phyloP scores from a whole-genome alignment of 202 grass and related monocot species.

The Zizania palustris region DNA sequence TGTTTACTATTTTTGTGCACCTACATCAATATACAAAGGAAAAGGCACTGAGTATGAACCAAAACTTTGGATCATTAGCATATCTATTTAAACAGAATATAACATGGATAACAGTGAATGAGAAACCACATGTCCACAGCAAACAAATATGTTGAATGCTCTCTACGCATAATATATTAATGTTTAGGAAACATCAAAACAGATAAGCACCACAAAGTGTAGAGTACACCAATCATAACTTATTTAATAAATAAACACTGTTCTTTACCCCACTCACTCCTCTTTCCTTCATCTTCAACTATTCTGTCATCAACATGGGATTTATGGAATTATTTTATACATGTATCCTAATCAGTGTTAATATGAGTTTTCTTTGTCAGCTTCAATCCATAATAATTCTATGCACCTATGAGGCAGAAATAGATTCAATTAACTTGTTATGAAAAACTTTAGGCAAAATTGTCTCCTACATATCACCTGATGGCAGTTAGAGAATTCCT shows the following conservation, averaged over 20 bases:
- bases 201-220: constrained; percentile 11
- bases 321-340: background rate
- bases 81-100: constrained; percentile 14
- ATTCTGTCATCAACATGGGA: background rate
- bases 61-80: background rate
- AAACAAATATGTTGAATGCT: background rate
- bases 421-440: background rate
- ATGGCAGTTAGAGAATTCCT: background rate
- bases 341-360: constrained; percentile 21
- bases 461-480: background rate
- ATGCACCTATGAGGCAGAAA: constrained; percentile 5
- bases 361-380: background rate
- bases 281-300: background rate
- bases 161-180: constrained; percentile 1
- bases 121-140: background rate
- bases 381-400: no score
- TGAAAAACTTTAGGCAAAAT: constrained; percentile 1
- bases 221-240: background rate
- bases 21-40: constrained; percentile 48
- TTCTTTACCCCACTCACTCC: background rate
- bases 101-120: constrained; percentile 12
- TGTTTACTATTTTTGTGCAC: constrained; percentile 89
- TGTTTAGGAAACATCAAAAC: constrained; percentile 23
- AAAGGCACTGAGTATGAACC: background rate
- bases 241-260: background rate